Evolutionary conservation across 805 yeast genomes (phyloP).

Genomic region (Lachancea sp.): DNA sequence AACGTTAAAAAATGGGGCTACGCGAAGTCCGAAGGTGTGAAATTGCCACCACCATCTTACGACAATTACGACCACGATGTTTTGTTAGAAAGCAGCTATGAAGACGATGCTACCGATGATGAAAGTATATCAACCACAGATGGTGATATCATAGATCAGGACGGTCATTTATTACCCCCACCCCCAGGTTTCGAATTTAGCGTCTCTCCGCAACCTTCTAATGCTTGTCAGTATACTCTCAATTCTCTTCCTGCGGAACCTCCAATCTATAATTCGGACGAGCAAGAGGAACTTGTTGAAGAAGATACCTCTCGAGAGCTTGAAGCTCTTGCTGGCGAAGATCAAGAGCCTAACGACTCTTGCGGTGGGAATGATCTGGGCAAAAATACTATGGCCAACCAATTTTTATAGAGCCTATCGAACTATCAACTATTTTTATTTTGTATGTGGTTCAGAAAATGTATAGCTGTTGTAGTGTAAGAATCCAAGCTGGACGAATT

Average conservation of each 20-base stretch:
- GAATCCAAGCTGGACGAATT: not conserved
- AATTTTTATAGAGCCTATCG: constrained; percentile 6
- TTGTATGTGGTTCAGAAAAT: not conserved
- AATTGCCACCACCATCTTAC: constrained; percentile 92
- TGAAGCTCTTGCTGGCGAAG: constrained; percentile 2
- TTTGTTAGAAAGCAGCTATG: constrained; percentile 55
- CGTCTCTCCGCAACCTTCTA: constrained; percentile 18
- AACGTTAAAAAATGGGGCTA: constrained; percentile 94
- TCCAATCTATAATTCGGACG: constrained; percentile 32
- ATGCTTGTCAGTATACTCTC: constrained; percentile 30
- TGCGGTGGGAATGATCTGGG: constrained; percentile 4
- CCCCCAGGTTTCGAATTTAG: constrained; percentile 35
- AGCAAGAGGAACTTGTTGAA: constrained; percentile 4
- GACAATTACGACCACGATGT: constrained; percentile 74
- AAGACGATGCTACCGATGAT: constrained; percentile 40
- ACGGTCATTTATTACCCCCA: constrained; percentile 31
- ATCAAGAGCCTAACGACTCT: not conserved
- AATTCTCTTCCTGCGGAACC: constrained; percentile 34
- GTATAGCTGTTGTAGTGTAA: not conserved
- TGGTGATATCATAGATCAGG: constrained; percentile 22
- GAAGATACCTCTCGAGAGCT: constrained; percentile 2
- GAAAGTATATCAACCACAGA: constrained; percentile 27
- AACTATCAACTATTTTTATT: not conserved
- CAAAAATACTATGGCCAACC: constrained; percentile 11
- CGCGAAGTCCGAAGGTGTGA: constrained; percentile 82